phyloP scores from a whole-genome alignment of 305 asterid species.

The Coffea humblotiana region DNA sequence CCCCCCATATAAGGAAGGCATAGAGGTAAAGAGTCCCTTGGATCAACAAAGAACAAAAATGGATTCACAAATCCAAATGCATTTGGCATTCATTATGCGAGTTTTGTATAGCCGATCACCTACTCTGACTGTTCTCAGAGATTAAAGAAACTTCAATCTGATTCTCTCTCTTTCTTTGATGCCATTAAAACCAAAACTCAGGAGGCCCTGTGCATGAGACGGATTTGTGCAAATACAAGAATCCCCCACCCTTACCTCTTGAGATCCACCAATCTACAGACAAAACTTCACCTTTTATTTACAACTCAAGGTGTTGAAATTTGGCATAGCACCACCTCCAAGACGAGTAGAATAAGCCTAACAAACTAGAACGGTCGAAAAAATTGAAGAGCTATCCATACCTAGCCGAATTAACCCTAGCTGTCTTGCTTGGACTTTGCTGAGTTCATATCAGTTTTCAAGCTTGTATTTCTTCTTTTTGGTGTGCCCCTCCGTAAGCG shows the following conservation, averaged over 20 bases:
- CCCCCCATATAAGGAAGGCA: no score
- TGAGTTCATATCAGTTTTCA: constrained; percentile 27
- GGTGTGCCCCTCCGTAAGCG: constrained; percentile 23
- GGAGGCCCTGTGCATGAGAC: background rate
- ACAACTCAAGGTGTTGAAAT: background rate
- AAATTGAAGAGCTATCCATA: constrained; percentile 8
- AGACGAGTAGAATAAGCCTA: background rate
- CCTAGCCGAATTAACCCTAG: constrained; percentile 31
- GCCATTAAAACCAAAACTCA: no score
- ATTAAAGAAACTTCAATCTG: no score
- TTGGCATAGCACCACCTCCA: background rate
- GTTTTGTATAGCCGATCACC: no score
- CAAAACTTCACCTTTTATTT: background rate
- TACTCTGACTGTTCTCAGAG: no score
- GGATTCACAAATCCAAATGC: no score
- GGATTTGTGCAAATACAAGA: background rate
- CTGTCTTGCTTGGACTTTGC: constrained; percentile 31
- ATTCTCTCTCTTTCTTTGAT: no score
- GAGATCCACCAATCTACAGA: background rate
- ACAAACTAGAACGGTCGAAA: background rate
- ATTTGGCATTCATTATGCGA: no score
- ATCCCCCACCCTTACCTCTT: background rate
- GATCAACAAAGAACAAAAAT: no score
- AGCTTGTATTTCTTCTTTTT: constrained; percentile 32
- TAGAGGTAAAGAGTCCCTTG: no score